Conservation (phyloP, 768 basidiomycete species). For the Xerocomellus amylosporus region DNA sequence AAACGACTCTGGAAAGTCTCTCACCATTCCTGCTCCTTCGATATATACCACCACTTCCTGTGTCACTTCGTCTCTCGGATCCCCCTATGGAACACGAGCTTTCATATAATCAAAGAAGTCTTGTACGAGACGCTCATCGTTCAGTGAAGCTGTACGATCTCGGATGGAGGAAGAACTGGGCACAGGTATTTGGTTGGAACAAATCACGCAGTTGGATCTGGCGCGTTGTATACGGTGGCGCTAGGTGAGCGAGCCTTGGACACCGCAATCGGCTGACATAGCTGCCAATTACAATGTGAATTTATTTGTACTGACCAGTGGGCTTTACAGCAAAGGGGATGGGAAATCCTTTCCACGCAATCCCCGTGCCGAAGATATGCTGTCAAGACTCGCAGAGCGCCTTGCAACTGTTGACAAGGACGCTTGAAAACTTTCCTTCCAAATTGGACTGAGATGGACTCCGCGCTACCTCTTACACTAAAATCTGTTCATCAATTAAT, state of each 20-base stretch:
- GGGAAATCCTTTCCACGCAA: constrained; percentile 69
- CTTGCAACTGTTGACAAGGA: constrained; percentile 58
- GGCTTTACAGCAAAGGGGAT: constrained; percentile 52
- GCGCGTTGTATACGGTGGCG: constrained; percentile 59
- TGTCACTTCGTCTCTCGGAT: constrained; percentile 50
- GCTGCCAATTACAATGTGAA: background rate
- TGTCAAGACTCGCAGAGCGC: constrained; percentile 61
- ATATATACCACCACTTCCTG: constrained; percentile 61
- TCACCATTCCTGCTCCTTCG: constrained; percentile 74
- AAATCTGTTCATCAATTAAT: constrained; percentile 1
- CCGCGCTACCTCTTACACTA: background rate
- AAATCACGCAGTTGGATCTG: constrained; percentile 49
- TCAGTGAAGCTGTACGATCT: constrained; percentile 66
- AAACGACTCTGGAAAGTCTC: constrained; percentile 79
- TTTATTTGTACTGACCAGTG: background rate
- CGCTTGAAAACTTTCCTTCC: constrained; percentile 23
- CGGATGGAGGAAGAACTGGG: constrained; percentile 70
- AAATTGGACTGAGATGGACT: background rate
- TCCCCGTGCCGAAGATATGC: constrained; percentile 60
- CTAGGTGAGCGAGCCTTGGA: constrained; percentile 46
- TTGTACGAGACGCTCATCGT: constrained; percentile 63
- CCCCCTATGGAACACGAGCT: constrained; percentile 75
- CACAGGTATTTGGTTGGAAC: constrained; percentile 63
- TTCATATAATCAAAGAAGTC: constrained; percentile 57
- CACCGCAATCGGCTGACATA: background rate